Conservation (phyloP, 176 grass and related monocot species). For the Oryza glaberrima region DNA sequence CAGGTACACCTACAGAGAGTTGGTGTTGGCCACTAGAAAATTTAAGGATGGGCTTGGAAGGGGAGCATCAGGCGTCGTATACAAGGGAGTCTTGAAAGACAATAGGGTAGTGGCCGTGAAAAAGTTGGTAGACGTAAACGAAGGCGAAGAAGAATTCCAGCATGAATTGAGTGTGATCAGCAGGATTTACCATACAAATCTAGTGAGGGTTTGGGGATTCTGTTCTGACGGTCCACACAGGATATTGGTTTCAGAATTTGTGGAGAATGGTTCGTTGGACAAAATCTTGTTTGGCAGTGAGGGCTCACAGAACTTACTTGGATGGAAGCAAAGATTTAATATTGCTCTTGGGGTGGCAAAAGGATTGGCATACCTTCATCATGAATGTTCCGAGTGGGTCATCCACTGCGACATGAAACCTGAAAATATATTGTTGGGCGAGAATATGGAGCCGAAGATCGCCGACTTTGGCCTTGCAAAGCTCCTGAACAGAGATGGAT, state of each 20-base stretch:
- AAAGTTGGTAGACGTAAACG: constrained; percentile 6
- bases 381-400: not conserved
- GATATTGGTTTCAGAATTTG: constrained; percentile 8
- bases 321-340: not conserved
- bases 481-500: constrained; percentile 29
- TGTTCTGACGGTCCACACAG: constrained; percentile 9
- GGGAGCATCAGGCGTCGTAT: constrained; percentile 5
- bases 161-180: constrained; percentile 13
- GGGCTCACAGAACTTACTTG: not conserved
- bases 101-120: constrained; percentile 8
- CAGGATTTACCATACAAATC: constrained; percentile 15
- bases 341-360: constrained; percentile 29
- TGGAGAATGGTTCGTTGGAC: not conserved
- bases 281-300: not conserved
- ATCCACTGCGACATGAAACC: constrained; percentile 13
- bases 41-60: constrained; percentile 20
- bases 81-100: constrained; percentile 19
- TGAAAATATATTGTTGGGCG: not conserved
- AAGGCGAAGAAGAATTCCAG: constrained; percentile 25
- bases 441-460: not conserved
- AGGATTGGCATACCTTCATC: constrained; percentile 20
- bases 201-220: constrained; percentile 30
- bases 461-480: constrained; percentile 10
- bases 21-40: not conserved
- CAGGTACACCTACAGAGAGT: constrained; percentile 13